phyloP scores from a whole-genome alignment of 2,329 filamentous ascomycete genomes.

The Ophiostoma piceae region DNA sequence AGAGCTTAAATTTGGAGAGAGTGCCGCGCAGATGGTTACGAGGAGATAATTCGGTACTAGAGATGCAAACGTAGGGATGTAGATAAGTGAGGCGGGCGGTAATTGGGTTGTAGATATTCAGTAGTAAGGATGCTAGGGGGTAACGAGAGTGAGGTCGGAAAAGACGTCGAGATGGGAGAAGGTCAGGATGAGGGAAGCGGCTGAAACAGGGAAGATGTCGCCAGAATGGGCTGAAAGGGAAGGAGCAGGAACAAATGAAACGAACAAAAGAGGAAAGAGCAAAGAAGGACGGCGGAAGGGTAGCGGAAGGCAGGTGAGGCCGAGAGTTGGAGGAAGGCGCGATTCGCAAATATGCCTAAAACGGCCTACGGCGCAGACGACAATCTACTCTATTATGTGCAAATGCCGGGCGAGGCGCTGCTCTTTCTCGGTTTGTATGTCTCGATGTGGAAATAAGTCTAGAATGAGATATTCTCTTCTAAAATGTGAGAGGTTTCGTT shows the following conservation, averaged over 20 bases:
- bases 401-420: background rate
- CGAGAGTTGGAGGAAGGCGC: conserved; percentile 1
- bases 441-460: background rate
- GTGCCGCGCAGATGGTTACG: background rate
- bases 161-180: background rate
- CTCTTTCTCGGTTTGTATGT: background rate
- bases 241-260: background rate
- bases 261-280: background rate
- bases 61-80: background rate
- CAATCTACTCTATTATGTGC: background rate
- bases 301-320: background rate
- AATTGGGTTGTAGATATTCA: background rate
- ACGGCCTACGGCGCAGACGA: background rate
- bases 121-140: background rate
- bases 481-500: background rate
- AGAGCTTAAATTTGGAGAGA: conserved; percentile 8
- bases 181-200: background rate
- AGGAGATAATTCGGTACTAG: background rate
- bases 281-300: background rate
- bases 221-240: background rate
- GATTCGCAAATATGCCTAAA: background rate
- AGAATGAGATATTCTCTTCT: background rate
- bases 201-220: background rate
- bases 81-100: background rate
- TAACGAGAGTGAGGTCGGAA: background rate